Evolutionary conservation across 2,329 filamentous ascomycete genomes (phyloP), one percentile per base, ranked within the genome.

Genomic region (Corinectria fuckeliana): DNA sequence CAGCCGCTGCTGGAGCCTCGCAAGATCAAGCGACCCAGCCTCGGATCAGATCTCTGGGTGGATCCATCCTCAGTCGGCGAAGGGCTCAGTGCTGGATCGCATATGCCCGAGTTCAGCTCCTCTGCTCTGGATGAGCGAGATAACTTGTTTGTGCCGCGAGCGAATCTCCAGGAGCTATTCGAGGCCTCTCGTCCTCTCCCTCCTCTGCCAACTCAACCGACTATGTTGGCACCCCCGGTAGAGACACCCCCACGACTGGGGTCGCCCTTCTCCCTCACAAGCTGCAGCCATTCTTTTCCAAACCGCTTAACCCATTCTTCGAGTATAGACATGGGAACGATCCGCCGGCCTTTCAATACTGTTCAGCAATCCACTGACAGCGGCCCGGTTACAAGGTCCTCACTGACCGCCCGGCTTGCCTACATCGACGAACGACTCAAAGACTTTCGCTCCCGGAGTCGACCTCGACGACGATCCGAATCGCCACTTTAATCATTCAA

Each of bases 251-350:
- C 80, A 13, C 80, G 85, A 6, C 78, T 89, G 4, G 84, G 86
- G 26, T 89, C 86, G 5, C 86, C 86, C 0, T 88, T 89, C 62
- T 76, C 80, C 7, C 78, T 78, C 30, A 71, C 78, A 9, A 77
- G 73, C 55, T 78, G 81, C 11, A 86, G 82, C 71, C 81, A 85
- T 67, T 88, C 86, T 44, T 86, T 88, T 62, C 86, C 87, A n/a
- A 85, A 83, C 58, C 81, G 86, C 38, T 71, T 83, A 26, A 81
- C 79, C 28, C 80, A 82, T 63, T 77, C 80, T 2, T 74, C 76
- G 11, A 77, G 75, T 38, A 75, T 85, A 30, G 80, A 82, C 47
- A 66, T 80, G 49, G 76, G 77, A 18, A 72, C 78, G 51, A 73
- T 81, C 56, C 78, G 80, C 4, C 79, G 81, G 25, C 83, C 83